phyloP scores from a whole-genome alignment of 2,329 filamentous ascomycete species.

The Pyrenochaeta sp. region DNA sequence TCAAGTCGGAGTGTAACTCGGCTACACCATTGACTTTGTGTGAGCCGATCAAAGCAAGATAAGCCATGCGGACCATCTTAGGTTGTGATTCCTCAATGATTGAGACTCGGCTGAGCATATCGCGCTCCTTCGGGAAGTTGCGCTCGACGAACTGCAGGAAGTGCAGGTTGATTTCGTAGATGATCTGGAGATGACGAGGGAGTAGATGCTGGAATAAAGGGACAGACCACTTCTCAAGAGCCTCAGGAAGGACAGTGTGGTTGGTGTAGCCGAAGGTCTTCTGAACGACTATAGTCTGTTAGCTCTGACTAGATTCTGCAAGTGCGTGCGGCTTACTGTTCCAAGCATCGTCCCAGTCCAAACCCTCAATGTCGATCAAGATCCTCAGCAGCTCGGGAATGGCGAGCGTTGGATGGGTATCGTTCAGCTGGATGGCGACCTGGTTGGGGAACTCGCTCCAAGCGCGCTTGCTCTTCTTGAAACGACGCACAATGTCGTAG shows the following conservation, averaged over 20 bases:
- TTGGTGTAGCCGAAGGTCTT: slow-evolving; percentile 93
- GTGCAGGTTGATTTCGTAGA: slow-evolving; percentile 96
- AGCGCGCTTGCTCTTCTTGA: slow-evolving; percentile 93
- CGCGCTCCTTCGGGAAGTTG: slow-evolving; percentile 86
- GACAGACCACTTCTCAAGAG: slow-evolving; percentile 98
- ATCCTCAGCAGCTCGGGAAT: slow-evolving; percentile 97
- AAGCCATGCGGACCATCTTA: slow-evolving; percentile 99
- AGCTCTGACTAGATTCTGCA: slow-evolving; percentile 6
- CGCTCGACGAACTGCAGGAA: slow-evolving; percentile 94
- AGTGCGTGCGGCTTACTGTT: slow-evolving; percentile 61
- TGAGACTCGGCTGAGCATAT: slow-evolving; percentile 85
- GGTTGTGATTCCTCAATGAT: slow-evolving; percentile 97
- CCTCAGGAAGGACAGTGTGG: slow-evolving; percentile 96
- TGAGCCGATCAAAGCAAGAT: slow-evolving; percentile 91
- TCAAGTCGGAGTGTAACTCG: slow-evolving; percentile 95
- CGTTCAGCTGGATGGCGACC: slow-evolving; percentile 96
- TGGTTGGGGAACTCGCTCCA: slow-evolving; percentile 95
- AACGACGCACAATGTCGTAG: slow-evolving; percentile 93
- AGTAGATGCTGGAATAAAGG: slow-evolving; percentile 90
- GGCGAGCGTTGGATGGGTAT: slow-evolving; percentile 95
- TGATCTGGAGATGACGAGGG: slow-evolving; percentile 93
- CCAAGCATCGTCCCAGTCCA: slow-evolving; percentile 96
- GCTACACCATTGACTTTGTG: slow-evolving; percentile 99
- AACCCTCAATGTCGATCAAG: slow-evolving; percentile 84
- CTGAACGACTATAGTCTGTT: slow-evolving; percentile 53